Base-by-base conservation (phyloP, 257 asterid genomes). In the Perilla frutescens region DNA sequence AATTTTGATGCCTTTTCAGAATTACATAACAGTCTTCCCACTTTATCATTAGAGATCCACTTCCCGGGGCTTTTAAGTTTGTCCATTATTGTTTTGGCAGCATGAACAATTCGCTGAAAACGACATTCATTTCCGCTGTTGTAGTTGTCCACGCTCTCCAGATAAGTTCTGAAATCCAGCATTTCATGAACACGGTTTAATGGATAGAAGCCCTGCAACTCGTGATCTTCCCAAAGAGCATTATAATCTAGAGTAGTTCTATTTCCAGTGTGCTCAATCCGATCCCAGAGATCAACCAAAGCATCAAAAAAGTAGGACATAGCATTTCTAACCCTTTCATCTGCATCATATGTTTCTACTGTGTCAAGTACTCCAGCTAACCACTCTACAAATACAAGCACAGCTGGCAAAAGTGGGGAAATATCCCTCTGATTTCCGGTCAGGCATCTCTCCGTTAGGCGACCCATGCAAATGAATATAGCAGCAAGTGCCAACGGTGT, bases 171-270 rank as follows among this genome's bases (percentile, higher is more conserved):
- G 83, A 93, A 93, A 80, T 91, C 86, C 66, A 91, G 76, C 29
- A 10, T 69, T 79, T 60, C 72, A 62, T 88, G 98, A 74, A 77
- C 83, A 15, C 6, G 81, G 69, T 77, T 62, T 40, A 90, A 66
- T 1, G 96, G 97, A 64, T 77, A 76, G 72, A 91, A 91, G 1
- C 98, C 98, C 77, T 84, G 81, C 83, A 91, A 78, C 80, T 93
- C 98, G 59, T 89, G 85, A 82, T 93, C 97, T 81, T 93, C 98
- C 97, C 96, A 93, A 32, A 91, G 93, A 72, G 96, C 96, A 40
- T 80, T 66, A 62, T 48, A 36, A 62, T 78, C 87, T 1, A 34
- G 53, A 76, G 81, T 56, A 43, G 61, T 20, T 68, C 6, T 58
- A 3, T 49, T 63, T 62, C 74, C 75, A 8, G 70, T 70, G 67